Evolutionary conservation across 768 basidiomycete species (phyloP).

Genomic region (Termitomyces sp.): DNA sequence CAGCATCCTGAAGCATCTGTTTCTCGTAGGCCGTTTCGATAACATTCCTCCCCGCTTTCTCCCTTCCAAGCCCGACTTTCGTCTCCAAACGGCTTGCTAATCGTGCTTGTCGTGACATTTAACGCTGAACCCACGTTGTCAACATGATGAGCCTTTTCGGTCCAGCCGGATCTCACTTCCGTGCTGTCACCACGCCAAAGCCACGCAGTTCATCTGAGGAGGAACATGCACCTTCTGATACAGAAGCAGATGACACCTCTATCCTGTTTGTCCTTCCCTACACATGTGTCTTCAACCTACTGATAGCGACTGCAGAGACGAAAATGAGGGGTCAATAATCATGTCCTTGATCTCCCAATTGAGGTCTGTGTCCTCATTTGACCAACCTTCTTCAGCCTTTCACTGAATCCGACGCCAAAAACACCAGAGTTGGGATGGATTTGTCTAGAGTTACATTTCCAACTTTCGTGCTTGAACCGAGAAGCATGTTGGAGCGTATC

Average conservation of each 20-base stretch:
- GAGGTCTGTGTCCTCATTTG: conserved; percentile 40
- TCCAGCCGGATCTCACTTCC: conserved; percentile 59
- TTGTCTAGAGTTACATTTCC: conserved; percentile 91
- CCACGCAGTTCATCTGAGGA: conserved; percentile 63
- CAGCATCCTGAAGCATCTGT: not conserved
- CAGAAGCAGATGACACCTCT: conserved; percentile 85
- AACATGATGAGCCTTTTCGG: conserved; percentile 80
- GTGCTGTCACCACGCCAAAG: conserved; percentile 45
- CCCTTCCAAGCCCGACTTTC: not conserved
- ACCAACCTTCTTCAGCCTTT: not conserved
- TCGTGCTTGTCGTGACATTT: not conserved
- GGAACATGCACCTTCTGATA: conserved; percentile 74
- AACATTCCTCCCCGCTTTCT: not conserved
- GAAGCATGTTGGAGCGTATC: conserved; percentile 96
- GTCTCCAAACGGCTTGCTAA: not conserved
- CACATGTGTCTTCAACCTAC: conserved; percentile 27
- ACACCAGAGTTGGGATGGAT: conserved; percentile 87
- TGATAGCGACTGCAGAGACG: conserved; percentile 59
- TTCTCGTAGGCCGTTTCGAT: not conserved
- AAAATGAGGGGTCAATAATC: conserved; percentile 91
- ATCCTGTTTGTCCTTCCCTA: conserved; percentile 61
- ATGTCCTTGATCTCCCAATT: conserved; percentile 85
- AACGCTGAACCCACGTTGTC: not conserved
- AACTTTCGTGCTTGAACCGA: conserved; percentile 93
- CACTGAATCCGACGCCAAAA: not conserved